A percentile compares a stretch with the other conserved stretches of the same genome.
phyloP scores from a whole-genome alignment of 257 asterid genomes.

The Nicotiana tomentosiformis region DNA sequence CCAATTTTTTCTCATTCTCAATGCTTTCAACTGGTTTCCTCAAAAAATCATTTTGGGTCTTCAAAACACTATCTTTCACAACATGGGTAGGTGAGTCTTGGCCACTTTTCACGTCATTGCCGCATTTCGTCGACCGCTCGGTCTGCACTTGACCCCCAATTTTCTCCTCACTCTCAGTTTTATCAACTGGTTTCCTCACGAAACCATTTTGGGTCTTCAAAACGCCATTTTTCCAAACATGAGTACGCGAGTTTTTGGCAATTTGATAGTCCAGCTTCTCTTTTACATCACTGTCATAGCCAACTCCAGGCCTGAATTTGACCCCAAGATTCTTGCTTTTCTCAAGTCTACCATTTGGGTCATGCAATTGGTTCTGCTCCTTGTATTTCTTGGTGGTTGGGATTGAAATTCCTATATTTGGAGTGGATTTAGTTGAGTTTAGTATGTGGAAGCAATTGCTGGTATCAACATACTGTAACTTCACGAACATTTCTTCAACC shows the following conservation, averaged over 20 bases:
- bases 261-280: constrained; percentile 4
- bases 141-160: constrained; percentile 17
- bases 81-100: background rate
- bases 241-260: background rate
- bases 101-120: background rate
- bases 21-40: constrained; percentile 6
- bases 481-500: constrained; percentile 39
- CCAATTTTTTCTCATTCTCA: constrained; percentile 10
- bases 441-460: constrained; percentile 42
- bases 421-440: constrained; percentile 32
- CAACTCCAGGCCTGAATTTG: constrained; percentile 17
- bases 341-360: constrained; percentile 17
- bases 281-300: constrained; percentile 15
- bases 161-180: constrained; percentile 6
- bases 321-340: constrained; percentile 17
- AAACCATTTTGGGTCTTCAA: constrained; percentile 17
- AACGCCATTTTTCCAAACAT: constrained; percentile 8
- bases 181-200: constrained; percentile 7
- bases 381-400: constrained; percentile 29
- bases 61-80: background rate
- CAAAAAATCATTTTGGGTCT: constrained; percentile 15
- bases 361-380: constrained; percentile 24
- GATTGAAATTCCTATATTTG: constrained; percentile 31
- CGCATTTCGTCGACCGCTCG: constrained; percentile 76
- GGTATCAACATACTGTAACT: constrained; percentile 51